Evolutionary conservation across 192 early-diverging fungal genomes (phyloP).

Genomic region (Coemansia erecta): DNA sequence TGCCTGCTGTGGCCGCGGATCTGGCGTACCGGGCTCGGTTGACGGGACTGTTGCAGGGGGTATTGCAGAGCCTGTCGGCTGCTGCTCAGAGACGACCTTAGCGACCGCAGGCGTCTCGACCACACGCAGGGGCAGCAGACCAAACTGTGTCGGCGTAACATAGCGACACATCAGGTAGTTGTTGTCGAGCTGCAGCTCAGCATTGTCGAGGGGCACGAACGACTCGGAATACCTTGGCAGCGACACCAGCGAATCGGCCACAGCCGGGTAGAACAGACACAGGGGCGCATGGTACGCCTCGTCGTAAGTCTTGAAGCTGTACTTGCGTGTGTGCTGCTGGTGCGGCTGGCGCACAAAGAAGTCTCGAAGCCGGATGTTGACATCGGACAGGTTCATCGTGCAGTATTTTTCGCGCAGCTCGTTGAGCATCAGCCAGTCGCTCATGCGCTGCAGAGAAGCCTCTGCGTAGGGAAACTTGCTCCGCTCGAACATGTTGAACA

Average conservation of each 20-base stretch:
- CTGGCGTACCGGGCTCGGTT: background rate
- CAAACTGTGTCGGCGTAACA: constrained; percentile 42
- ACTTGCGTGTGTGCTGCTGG: constrained; percentile 62
- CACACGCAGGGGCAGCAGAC: constrained; percentile 26
- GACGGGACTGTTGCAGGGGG: constrained; percentile 22
- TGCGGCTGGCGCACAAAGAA: constrained; percentile 80
- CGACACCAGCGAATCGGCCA: constrained; percentile 37
- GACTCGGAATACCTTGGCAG: constrained; percentile 36
- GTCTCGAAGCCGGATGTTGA: constrained; percentile 78
- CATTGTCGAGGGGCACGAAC: constrained; percentile 14
- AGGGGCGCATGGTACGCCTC: constrained; percentile 78
- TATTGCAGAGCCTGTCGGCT: background rate
- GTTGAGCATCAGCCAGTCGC: constrained; percentile 75
- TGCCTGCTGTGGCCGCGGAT: no score
- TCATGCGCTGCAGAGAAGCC: constrained; percentile 58
- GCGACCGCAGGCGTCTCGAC: constrained; percentile 8
- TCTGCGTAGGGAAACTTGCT: constrained; percentile 76
- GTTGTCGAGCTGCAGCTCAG: constrained; percentile 5
- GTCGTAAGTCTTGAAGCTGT: constrained; percentile 84
- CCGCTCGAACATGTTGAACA: constrained; percentile 62
- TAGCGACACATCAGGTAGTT: background rate
- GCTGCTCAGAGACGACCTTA: background rate
- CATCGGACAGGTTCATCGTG: constrained; percentile 77
- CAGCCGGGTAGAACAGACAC: constrained; percentile 59
- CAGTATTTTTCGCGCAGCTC: constrained; percentile 84